Evolutionary conservation across 2,329 filamentous ascomycete species (phyloP), one percentile per base, ranked within the genome.

Genomic region (Claviceps digitariae): DNA sequence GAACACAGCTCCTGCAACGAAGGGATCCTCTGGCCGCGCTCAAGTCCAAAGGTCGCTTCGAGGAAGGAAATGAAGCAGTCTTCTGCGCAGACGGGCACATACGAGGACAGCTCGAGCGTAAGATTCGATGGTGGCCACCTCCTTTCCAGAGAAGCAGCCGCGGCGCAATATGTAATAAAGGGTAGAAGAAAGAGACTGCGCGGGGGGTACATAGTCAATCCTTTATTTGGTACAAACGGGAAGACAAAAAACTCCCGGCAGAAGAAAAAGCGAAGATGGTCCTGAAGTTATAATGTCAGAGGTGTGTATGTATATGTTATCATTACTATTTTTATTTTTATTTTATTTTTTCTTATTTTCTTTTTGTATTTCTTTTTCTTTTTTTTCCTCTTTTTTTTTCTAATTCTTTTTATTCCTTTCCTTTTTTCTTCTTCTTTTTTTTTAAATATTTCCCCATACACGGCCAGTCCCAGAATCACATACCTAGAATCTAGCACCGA

Each of bases 1-100:
- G 75, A 74, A 64, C 86, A 90, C 7, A 89, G 72, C 59, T 83
- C 87, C 60, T 74, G 68, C 58, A 87, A 64, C 27, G 82, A 73
- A 12, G 75, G 72, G 15, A 68, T 67, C 36, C 66, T 62, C 31
- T 72, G 71, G 61, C 82, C 85, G 48, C 64, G 62, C 50, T 65
- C 67, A 21, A 64, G 60, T 38, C 73, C 72, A 62, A 79, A 86
- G 64, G 84, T 81, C 56, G 72, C 69, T n/a, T 66, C 64, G 58
- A 88, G 69, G 60, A 87, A 88, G 10, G 75, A 75, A 57, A 74
- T 62, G 59, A 89, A 74, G 64, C 86, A 90, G 44, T 66, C 59
- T 57, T 73, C 67, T 4, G 83, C 82, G 62, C 84, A 87, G 15
- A 65, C 57, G 7, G 82, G 81, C n/a, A 83, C 66, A 51, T 72